A percentile compares a stretch with the other conserved stretches of the same genome.
Conservation (phyloP, 2,329 filamentous ascomycete genomes). For the Fusarium keratoplasticum region DNA sequence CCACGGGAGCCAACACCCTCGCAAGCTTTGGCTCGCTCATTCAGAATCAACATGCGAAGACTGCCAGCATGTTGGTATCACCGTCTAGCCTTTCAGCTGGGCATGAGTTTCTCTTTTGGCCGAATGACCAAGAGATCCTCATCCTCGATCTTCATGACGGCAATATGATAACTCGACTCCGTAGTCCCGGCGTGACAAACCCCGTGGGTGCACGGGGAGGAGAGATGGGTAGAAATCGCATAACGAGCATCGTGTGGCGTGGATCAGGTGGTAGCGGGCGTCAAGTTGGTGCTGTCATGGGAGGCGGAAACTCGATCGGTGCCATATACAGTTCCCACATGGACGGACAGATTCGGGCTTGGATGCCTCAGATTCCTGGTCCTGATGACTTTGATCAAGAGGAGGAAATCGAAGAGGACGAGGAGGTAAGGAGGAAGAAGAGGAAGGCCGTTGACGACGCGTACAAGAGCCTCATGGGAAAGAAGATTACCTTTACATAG, state of each 20-base stretch:
- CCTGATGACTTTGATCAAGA: conserved; percentile 62
- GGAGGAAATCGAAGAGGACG: conserved; percentile 55
- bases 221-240: conserved; percentile 72
- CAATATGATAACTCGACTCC: conserved; percentile 75
- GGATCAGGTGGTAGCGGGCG: conserved; percentile 69
- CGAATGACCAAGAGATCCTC: conserved; percentile 84
- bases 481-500: conserved; percentile 73
- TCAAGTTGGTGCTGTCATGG: conserved; percentile 70
- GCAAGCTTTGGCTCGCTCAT: conserved; percentile 88
- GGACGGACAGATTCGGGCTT: conserved; percentile 85
- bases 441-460: conserved; percentile 83
- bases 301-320: conserved; percentile 63
- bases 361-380: conserved; percentile 72
- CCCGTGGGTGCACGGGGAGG: conserved; percentile 55
- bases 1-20: conserved; percentile 85
- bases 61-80: conserved; percentile 70
- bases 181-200: conserved; percentile 69
- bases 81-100: conserved; percentile 69
- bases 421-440: conserved; percentile 69
- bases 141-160: conserved; percentile 85
- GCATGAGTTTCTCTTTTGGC: conserved; percentile 80
- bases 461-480: conserved; percentile 80
- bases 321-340: conserved; percentile 83
- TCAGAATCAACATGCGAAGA: conserved; percentile 76
- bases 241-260: conserved; percentile 82